phyloP scores from a whole-genome alignment of 768 basidiomycete genomes.

The Lanmaoa pseudosensibilis region DNA sequence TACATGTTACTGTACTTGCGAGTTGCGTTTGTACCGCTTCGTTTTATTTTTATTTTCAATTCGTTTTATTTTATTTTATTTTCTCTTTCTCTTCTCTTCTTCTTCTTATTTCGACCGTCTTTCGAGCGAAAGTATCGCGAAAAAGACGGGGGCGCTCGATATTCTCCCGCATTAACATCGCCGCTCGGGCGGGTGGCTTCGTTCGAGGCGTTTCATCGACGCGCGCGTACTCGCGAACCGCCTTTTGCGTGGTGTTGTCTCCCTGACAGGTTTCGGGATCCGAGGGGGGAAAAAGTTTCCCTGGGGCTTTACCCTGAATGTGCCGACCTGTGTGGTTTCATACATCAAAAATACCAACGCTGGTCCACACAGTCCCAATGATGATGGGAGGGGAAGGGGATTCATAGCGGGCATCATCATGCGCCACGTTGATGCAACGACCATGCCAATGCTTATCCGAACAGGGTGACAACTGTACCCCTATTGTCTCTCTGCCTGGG shows the following conservation, averaged over 20 bases:
- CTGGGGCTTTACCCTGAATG: neutral
- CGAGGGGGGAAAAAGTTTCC: neutral
- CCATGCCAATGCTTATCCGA: neutral
- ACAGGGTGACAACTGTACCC: neutral
- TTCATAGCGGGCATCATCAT: neutral
- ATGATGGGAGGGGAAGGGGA: no score
- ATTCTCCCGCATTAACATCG: neutral
- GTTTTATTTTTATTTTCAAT: neutral
- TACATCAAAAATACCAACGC: neutral
- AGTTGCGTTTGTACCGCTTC: no score
- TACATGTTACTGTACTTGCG: no score
- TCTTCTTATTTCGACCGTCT: neutral
- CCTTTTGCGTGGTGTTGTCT: neutral
- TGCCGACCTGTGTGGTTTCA: neutral
- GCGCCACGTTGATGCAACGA: neutral
- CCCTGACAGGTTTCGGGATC: neutral
- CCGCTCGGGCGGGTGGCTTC: neutral
- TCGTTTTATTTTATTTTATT: no score
- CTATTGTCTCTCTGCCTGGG: neutral
- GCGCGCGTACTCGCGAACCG: neutral
- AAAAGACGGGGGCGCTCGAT: neutral
- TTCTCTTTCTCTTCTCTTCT: neutral
- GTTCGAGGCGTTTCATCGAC: conserved; percentile 1
- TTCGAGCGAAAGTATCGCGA: neutral
- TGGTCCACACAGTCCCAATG: neutral